These are phyloP conservation scores for Podospora pseudocomata DNA, from an alignment of 495 filamentous ascomycete species.

Conservation along the genomic window DNA sequence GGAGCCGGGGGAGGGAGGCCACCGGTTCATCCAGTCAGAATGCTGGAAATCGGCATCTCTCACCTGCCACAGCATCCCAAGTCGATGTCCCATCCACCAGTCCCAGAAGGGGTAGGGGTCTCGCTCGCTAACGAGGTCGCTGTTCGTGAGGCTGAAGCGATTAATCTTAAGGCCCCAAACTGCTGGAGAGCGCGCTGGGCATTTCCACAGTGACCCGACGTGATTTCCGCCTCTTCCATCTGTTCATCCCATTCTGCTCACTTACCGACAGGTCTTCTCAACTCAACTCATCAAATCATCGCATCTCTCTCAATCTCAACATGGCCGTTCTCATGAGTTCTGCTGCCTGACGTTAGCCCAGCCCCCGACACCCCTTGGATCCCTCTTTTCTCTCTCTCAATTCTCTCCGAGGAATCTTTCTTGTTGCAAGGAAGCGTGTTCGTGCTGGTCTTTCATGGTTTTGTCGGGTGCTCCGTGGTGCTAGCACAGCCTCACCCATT, in stretches of 20 bases:
- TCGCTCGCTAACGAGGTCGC: conserved; percentile 8
- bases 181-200: background rate
- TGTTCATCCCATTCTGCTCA: background rate
- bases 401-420: background rate
- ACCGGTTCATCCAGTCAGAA: conserved; percentile 9
- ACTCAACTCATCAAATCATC: background rate
- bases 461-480: conserved; percentile 17
- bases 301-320: background rate
- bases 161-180: conserved; percentile 14
- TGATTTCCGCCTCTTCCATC: conserved; percentile 5
- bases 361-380: background rate
- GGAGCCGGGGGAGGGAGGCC: conserved; percentile 1
- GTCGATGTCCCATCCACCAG: background rate
- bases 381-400: background rate
- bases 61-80: conserved; percentile 6
- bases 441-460: conserved; percentile 12
- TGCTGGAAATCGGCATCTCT: background rate
- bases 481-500: conserved; percentile 8
- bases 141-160: conserved; percentile 20
- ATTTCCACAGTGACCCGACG: conserved; percentile 10
- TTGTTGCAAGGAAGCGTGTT: background rate
- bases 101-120: conserved; percentile 4
- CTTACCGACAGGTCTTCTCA: background rate
- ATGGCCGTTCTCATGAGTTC: background rate
- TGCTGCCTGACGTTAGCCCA: background rate